phyloP scores from a whole-genome alignment of 2,329 filamentous ascomycete species.

The Pseudogymnoascus sp. region DNA sequence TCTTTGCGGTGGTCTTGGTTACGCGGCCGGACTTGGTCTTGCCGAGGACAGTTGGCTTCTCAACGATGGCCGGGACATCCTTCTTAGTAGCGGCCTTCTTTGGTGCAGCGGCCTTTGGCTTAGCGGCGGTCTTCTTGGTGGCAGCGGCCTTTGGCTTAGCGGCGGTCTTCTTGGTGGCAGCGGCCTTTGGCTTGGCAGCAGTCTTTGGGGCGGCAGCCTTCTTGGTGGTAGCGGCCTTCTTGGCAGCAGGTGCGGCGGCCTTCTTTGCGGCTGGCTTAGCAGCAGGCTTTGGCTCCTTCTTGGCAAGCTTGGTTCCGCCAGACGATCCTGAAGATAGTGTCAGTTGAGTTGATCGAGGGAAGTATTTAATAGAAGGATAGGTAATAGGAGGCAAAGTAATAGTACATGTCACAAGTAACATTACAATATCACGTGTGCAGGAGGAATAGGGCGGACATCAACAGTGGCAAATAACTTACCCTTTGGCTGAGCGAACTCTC shows the following conservation, averaged over 20 bases:
- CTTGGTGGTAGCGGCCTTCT: slow-evolving; percentile 28
- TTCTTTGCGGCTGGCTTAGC: slow-evolving; percentile 19
- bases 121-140: slow-evolving; percentile 33
- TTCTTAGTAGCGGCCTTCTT: slow-evolving; percentile 23
- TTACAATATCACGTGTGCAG: background rate
- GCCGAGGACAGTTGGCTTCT: slow-evolving; percentile 51
- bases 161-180: slow-evolving; percentile 26
- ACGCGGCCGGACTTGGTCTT: slow-evolving; percentile 69
- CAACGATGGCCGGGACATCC: slow-evolving; percentile 55
- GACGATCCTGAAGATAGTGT: slow-evolving; percentile 46
- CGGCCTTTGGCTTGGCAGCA: slow-evolving; percentile 30
- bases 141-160: slow-evolving; percentile 31
- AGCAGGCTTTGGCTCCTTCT: slow-evolving; percentile 48
- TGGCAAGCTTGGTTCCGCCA: slow-evolving; percentile 63
- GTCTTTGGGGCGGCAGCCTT: slow-evolving; percentile 22
- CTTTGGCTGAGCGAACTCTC: slow-evolving; percentile 62
- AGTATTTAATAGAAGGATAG: background rate
- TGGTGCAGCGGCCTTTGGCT: slow-evolving; percentile 35
- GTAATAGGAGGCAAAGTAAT: background rate
- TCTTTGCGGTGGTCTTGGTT: slow-evolving; percentile 54
- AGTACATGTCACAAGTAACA: background rate
- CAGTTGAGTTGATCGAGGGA: slow-evolving; percentile 16
- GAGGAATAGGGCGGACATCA: background rate
- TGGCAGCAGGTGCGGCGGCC: slow-evolving; percentile 11
- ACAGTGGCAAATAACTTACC: slow-evolving; percentile 40